phyloP scores from a whole-genome alignment of 208 protist species.

The Naegleria fowleri region DNA sequence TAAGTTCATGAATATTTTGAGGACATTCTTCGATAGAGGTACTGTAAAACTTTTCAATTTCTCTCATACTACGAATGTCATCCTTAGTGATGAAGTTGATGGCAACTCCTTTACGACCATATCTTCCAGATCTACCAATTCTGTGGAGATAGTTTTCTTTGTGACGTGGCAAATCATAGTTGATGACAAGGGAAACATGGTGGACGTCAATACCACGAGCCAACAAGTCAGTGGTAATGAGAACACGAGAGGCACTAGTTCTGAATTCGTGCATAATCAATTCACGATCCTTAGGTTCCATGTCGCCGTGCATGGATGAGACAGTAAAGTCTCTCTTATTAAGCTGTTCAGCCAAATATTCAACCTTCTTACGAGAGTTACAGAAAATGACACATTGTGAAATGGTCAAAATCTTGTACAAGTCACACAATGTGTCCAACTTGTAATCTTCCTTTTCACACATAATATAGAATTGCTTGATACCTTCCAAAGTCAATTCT shows the following conservation, averaged over 20 bases:
- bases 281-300: slow-evolving; percentile 93
- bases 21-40: slow-evolving; percentile 98
- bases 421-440: slow-evolving; percentile 90
- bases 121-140: slow-evolving; percentile 98
- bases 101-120: slow-evolving; percentile 98
- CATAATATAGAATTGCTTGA: slow-evolving; percentile 98
- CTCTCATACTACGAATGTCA: slow-evolving; percentile 89
- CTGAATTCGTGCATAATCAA: slow-evolving; percentile 97
- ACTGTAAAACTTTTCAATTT: slow-evolving; percentile 98
- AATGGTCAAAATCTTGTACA: slow-evolving; percentile 81
- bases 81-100: slow-evolving; percentile 99
- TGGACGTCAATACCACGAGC: slow-evolving; percentile 99
- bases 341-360: slow-evolving; percentile 85
- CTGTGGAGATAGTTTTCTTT: slow-evolving; percentile 98
- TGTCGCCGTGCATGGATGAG: slow-evolving; percentile 94
- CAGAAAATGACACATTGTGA: slow-evolving; percentile 96
- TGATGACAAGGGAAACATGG: slow-evolving; percentile 99
- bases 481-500: slow-evolving; percentile 97
- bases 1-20: background rate
- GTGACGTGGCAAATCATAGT: slow-evolving; percentile 98
- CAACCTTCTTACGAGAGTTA: slow-evolving; percentile 96
- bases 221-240: slow-evolving; percentile 98
- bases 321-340: slow-evolving; percentile 75
- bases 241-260: slow-evolving; percentile 83
- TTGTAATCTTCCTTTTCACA: slow-evolving; percentile 93